Evolutionary conservation across 768 basidiomycete species (phyloP), one percentile per base, ranked within the genome.

Genomic region (Suillus ampliporus): DNA sequence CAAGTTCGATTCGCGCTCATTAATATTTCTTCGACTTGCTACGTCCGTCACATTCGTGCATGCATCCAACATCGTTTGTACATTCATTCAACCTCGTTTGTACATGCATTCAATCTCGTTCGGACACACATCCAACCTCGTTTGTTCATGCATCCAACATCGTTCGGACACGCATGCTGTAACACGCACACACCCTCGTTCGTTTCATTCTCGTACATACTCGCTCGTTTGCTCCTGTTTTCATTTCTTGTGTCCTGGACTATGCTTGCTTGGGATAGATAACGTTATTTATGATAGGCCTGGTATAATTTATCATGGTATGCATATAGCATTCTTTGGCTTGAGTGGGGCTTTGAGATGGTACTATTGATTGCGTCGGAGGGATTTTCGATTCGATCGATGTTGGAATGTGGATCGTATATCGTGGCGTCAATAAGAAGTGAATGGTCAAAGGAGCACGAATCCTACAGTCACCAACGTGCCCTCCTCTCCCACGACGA

Each of bases 281-380:
- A 13, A 31, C 50, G n/a, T 51, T 51, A 51, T 51, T 51, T 51
- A 50, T 50, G 47, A 48, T 19, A 28, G 17, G 48, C 28, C 28
- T 50, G 50, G 50, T n/a, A 34, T 51, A 51, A 51, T 51, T 51
- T 51, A 51, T 51, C 19, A n/a, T 34, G 19, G 3, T 51, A 51
- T 51, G 31, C 50, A 34, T 34, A 51, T 51, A 31, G 31, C 31
- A 1, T 34, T 51, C 5, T 31, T 50, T 50, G 28, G 4, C 48
- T 51, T 31, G 50, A 35, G 19, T n/a, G 10, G 10, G 28, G 19
- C 31, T 31, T 31, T 5, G 21, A 6, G 15, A 15, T 48, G 3
- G 48, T 17, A 28, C 31, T 31, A 31, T 6, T 31, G 31, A 6
- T 31, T 31, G 31, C 31, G 31, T 50, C 15, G 17, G 17, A 9